Conservation (phyloP, 768 basidiomycete species). For the Lentinus tigrinus region DNA sequence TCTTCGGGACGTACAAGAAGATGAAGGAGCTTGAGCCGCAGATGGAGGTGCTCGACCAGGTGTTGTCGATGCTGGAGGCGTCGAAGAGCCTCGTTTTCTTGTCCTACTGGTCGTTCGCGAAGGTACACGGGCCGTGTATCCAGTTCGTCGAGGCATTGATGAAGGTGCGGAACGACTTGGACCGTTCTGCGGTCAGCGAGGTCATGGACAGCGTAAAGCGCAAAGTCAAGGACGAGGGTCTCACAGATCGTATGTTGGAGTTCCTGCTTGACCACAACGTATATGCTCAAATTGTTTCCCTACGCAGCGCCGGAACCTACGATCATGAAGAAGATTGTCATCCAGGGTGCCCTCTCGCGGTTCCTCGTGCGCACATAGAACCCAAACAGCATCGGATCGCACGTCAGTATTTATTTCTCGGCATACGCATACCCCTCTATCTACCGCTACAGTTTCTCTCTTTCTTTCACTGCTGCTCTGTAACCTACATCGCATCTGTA, state of each 20-base stretch:
- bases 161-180: conserved; percentile 86
- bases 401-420: neutral
- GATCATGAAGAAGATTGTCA: conserved; percentile 86
- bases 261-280: conserved; percentile 8
- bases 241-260: conserved; percentile 70
- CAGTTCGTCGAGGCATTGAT: conserved; percentile 89
- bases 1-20: conserved; percentile 79
- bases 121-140: conserved; percentile 89
- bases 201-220: conserved; percentile 93
- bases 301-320: conserved; percentile 73
- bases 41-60: conserved; percentile 85
- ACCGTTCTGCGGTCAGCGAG: conserved; percentile 82
- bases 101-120: conserved; percentile 92
- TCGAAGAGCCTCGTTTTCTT: conserved; percentile 88
- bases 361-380: conserved; percentile 45
- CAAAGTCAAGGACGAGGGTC: conserved; percentile 86
- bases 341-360: conserved; percentile 73
- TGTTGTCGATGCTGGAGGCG: conserved; percentile 78
- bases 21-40: conserved; percentile 76
- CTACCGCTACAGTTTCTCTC: conserved; percentile 1
- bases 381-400: neutral
- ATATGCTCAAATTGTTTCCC: neutral
- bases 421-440: conserved; percentile 3
- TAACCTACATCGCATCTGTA: conserved; percentile 11
- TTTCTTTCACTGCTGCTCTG: conserved; percentile 1